Base-by-base conservation (phyloP, 352 stramenopile genomes). In the Phytophthora sp. region DNA sequence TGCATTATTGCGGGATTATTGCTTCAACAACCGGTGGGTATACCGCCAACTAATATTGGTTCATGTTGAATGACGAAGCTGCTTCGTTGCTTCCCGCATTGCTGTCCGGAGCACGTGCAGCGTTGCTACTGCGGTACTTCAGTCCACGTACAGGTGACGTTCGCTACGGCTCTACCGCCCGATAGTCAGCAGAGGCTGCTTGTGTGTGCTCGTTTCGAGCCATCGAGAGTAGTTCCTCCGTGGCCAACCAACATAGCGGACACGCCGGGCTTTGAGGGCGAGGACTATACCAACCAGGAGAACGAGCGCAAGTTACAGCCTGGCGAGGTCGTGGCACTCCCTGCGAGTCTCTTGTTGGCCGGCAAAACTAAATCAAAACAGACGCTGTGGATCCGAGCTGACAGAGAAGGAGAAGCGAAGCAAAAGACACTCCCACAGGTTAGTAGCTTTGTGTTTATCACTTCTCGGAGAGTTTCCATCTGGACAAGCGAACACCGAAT, bases 61-160 rank as follows among this genome's bases (percentile, higher is more conserved):
- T n/a, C n/a, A n/a, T n/a, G n/a, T n/a, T 26, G 38, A 15, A 7
- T 46, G 20, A 46, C 18, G 7, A 13, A 80, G 72, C 53, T 77
- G 12, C 21, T 80, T 36, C 63, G 73, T 2, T 85, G 77, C 53
- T 85, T 85, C 58, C 74, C 77, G 2, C 74, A 86, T 39, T 86
- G 74, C 56, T 81, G 77, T 42, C 74, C 73, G 8, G 69, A 75
- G 20, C 71, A 82, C 52, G 49, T 77, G 0, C 50, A 66, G 27
- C 74, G 74, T 2, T 79, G 74, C 57, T 86, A 82, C 64, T 82
- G 74, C 50, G 77, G 77, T 21, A 69, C 58, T 12, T 78, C 74
- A 7, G 38, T 86, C 12, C 67, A 84, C 39, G 8, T 82, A 0
- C 56, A 69, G 27, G 66, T 75, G 41, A 71, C 61, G n/a, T 77